Conservation (phyloP, 805 yeast genomes). For the Suhomyces emberorum region DNA sequence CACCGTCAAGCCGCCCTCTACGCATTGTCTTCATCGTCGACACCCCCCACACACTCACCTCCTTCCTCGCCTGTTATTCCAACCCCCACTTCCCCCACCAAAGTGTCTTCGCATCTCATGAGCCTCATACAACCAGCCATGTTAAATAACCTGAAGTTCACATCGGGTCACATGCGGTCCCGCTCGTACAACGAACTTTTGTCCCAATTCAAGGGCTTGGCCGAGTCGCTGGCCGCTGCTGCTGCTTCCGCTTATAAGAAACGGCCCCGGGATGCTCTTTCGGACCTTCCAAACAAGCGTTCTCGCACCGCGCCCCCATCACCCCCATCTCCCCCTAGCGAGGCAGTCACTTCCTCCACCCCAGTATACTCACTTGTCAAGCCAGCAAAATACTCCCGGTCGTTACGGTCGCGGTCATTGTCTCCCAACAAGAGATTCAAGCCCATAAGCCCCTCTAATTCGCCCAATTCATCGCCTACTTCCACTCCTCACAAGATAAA, state of each 20-base stretch:
- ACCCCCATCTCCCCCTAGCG: conserved; percentile 20
- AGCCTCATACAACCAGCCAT: conserved; percentile 31
- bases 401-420: conserved; percentile 12
- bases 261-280: conserved; percentile 14
- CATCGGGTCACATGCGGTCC: conserved; percentile 30
- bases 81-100: too few relatives aligned
- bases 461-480: conserved; percentile 18
- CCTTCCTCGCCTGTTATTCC: too few relatives aligned
- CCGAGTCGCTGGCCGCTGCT: conserved; percentile 2
- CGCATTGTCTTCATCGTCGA: too few relatives aligned
- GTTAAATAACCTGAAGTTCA: conserved; percentile 29
- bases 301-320: conserved; percentile 49
- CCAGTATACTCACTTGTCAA: conserved; percentile 2
- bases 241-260: conserved; percentile 16
- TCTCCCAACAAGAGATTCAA: conserved; percentile 12
- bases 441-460: conserved; percentile 17
- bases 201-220: conserved; percentile 22
- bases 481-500: conserved; percentile 10
- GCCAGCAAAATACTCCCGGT: conserved; percentile 8
- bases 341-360: conserved; percentile 2
- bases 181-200: conserved; percentile 34
- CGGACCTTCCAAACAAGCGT: conserved; percentile 26
- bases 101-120: too few relatives aligned
- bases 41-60: too few relatives aligned
- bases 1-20: too few relatives aligned